phyloP scores from a whole-genome alignment of 495 filamentous ascomycete species.

The Daldinia decipiens region DNA sequence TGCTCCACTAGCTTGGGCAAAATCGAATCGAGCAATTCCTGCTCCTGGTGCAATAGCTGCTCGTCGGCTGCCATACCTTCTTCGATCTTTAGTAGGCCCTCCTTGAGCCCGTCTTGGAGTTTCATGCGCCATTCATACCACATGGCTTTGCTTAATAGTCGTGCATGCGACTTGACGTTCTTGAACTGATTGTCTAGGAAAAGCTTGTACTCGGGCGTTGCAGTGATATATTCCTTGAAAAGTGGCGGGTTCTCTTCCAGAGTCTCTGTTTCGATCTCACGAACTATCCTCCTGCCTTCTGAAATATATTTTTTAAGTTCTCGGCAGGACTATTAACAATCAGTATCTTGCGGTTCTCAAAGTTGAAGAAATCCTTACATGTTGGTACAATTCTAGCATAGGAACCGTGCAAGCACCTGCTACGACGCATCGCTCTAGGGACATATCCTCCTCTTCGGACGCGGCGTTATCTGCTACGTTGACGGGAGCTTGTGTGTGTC shows the following conservation, averaged over 20 bases:
- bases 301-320: conserved; percentile 95
- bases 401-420: conserved; percentile 92
- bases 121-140: conserved; percentile 99
- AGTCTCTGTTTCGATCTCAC: conserved; percentile 87
- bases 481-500: conserved; percentile 79
- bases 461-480: conserved; percentile 52
- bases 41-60: conserved; percentile 70
- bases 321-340: conserved; percentile 75
- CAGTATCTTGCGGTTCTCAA: conserved; percentile 42
- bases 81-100: conserved; percentile 76
- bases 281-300: conserved; percentile 86
- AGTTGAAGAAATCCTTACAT: conserved; percentile 64
- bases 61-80: conserved; percentile 83
- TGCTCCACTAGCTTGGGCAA: conserved; percentile 72
- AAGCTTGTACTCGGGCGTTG: conserved; percentile 81
- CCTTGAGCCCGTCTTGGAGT: conserved; percentile 82
- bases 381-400: conserved; percentile 92
- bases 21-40: conserved; percentile 68
- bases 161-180: conserved; percentile 91
- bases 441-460: conserved; percentile 60
- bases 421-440: conserved; percentile 80
- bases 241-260: conserved; percentile 88
- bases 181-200: conserved; percentile 97
- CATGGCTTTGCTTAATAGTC: conserved; percentile 88
- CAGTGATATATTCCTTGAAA: conserved; percentile 89